Conservation (phyloP, 2,329 filamentous ascomycete species). For the Orbilia javanica region DNA sequence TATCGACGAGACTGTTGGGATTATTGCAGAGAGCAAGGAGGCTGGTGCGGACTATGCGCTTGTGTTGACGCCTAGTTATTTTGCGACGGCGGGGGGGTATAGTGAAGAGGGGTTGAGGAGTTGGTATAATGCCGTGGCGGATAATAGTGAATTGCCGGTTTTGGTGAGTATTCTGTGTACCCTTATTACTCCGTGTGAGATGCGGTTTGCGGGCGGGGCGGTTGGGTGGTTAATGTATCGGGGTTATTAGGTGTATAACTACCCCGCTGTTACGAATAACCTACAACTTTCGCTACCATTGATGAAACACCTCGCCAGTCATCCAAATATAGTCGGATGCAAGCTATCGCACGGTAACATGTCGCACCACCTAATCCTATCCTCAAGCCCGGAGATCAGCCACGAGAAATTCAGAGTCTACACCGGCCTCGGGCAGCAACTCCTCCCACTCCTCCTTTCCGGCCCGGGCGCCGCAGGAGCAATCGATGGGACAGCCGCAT, state of each 20-base stretch:
- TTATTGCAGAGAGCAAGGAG: slow-evolving; percentile 67
- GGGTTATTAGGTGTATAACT: slow-evolving; percentile 72
- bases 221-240: background rate
- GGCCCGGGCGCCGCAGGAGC: slow-evolving; percentile 72
- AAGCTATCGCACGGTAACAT: slow-evolving; percentile 78
- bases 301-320: slow-evolving; percentile 71
- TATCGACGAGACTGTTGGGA: slow-evolving; percentile 73
- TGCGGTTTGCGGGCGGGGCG: background rate
- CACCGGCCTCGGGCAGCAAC: slow-evolving; percentile 76
- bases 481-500: slow-evolving; percentile 75
- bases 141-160: slow-evolving; percentile 72
- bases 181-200: background rate
- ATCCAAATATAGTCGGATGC: slow-evolving; percentile 77
- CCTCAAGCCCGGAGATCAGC: slow-evolving; percentile 73
- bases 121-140: slow-evolving; percentile 75
- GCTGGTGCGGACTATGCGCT: slow-evolving; percentile 74
- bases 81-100: slow-evolving; percentile 69
- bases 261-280: slow-evolving; percentile 77
- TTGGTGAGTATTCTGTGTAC: slow-evolving; percentile 67
- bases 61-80: slow-evolving; percentile 75
- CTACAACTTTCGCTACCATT: slow-evolving; percentile 72
- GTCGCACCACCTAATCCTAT: slow-evolving; percentile 74
- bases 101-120: slow-evolving; percentile 72
- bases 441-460: slow-evolving; percentile 74
- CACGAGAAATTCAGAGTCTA: slow-evolving; percentile 73